phyloP scores from a whole-genome alignment of 768 basidiomycete species.

The Tephrocybe sp. region DNA sequence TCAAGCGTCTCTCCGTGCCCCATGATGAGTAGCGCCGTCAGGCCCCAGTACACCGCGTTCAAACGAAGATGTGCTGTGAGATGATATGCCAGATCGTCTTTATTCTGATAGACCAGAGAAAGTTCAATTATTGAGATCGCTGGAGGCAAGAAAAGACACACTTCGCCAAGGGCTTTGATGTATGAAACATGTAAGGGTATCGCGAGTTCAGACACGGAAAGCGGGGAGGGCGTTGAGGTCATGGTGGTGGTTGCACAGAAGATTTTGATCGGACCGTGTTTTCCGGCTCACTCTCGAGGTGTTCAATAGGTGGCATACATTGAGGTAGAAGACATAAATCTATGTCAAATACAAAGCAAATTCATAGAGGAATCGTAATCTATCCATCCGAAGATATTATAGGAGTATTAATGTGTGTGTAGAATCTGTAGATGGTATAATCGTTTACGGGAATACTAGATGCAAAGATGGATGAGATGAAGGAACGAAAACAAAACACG shows the following conservation, averaged over 20 bases:
- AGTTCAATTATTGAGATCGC: neutral
- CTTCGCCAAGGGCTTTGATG: constrained; percentile 73
- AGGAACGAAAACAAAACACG: constrained; percentile 9
- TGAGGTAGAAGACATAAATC: too few species aligned
- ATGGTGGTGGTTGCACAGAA: constrained; percentile 1
- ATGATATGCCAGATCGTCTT: constrained; percentile 85
- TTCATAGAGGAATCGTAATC: too few species aligned
- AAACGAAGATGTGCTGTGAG: constrained; percentile 90
- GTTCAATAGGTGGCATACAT: too few species aligned
- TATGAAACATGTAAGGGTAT: constrained; percentile 68
- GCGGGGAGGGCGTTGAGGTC: neutral
- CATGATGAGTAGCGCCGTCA: constrained; percentile 85
- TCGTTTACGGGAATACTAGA: too few species aligned
- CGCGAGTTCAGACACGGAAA: constrained; percentile 22
- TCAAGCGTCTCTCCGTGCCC: constrained; percentile 73
- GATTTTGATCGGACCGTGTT: neutral
- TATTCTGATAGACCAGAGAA: constrained; percentile 46
- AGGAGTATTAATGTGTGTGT: too few species aligned
- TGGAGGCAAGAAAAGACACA: constrained; percentile 23
- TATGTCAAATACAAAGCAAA: too few species aligned
- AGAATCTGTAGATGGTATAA: too few species aligned
- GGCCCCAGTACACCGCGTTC: constrained; percentile 97
- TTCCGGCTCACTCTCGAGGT: too few species aligned
- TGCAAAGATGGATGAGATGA: too few species aligned
- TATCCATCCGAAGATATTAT: too few species aligned